Evolutionary conservation across 1,284 basidiomycete genomes (phyloP).

Genomic region (Apiotrichum domesticum): DNA sequence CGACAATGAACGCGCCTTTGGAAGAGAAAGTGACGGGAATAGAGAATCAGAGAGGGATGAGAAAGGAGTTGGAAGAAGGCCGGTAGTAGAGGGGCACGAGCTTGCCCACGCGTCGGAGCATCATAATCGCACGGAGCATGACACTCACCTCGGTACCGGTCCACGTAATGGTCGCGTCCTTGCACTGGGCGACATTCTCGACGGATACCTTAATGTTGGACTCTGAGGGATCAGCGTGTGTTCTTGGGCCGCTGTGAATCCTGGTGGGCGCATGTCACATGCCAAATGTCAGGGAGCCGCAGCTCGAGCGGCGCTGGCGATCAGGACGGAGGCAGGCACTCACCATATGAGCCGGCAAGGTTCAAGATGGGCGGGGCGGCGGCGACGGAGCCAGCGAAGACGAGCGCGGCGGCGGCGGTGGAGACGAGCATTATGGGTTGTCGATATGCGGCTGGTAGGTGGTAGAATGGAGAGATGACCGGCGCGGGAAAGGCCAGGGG

Average conservation of each 20-base stretch:
- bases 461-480: no score
- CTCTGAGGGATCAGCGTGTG: constrained; percentile 11
- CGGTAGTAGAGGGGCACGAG: no score
- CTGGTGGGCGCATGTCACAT: no score
- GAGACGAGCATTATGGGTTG: not conserved
- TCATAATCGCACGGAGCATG: no score
- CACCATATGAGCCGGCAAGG: constrained; percentile 7
- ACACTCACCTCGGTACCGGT: constrained; percentile 31
- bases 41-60: not conserved
- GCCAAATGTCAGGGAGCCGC: not conserved
- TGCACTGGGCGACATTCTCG: constrained; percentile 37
- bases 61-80: no score
- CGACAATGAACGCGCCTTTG: no score
- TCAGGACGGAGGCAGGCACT: not conserved
- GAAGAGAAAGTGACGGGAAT: not conserved
- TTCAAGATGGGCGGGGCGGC: not conserved
- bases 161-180: constrained; percentile 37
- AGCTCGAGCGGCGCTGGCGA: no score
- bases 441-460: no score
- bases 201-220: constrained; percentile 35
- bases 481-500: no score
- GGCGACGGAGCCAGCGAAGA: not conserved
- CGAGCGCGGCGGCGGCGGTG: not conserved
- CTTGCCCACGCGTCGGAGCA: no score
- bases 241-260: not conserved